Conservation (phyloP, 2,329 filamentous ascomycete genomes). For the Sclerotinia glacialis region DNA sequence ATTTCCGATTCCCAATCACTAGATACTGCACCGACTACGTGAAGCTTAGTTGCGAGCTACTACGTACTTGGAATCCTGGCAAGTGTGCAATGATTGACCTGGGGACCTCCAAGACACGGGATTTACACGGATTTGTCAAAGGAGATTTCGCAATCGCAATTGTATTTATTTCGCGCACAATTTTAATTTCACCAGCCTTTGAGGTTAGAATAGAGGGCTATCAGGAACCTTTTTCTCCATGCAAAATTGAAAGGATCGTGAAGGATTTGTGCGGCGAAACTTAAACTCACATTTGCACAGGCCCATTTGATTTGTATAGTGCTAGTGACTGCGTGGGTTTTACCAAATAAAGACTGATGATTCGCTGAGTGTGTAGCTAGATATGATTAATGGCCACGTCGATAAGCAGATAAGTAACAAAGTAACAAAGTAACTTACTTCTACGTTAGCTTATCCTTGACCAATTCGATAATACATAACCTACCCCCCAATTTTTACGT, state of each 20-base stretch:
- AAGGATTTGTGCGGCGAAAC: conserved; percentile 11
- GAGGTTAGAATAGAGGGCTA: conserved; percentile 7
- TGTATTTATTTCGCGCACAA: not conserved
- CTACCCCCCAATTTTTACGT: conserved; percentile 10
- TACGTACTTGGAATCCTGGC: not conserved
- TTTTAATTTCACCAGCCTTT: not conserved
- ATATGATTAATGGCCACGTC: conserved; percentile 12
- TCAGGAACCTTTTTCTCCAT: conserved; percentile 1
- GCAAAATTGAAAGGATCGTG: conserved; percentile 5
- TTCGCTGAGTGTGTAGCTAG: not conserved
- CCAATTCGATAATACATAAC: not conserved
- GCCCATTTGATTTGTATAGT: not conserved
- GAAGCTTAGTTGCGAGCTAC: not conserved
- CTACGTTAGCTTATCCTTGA: conserved; percentile 7
- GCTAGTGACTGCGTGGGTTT: not conserved
- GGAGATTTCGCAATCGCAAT: not conserved
- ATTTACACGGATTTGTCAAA: not conserved
- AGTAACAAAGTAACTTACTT: too few relatives aligned
- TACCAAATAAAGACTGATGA: not conserved
- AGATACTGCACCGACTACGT: not conserved
- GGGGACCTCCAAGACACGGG: not conserved
- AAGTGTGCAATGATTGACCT: not conserved
- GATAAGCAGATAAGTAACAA: conserved; percentile 17
- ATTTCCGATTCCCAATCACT: not conserved
- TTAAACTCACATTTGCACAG: not conserved